Evolutionary conservation across 345 rosid species (phyloP), one percentile per base, ranked within the genome.

Genomic region (Bretschneidera sinensis): DNA sequence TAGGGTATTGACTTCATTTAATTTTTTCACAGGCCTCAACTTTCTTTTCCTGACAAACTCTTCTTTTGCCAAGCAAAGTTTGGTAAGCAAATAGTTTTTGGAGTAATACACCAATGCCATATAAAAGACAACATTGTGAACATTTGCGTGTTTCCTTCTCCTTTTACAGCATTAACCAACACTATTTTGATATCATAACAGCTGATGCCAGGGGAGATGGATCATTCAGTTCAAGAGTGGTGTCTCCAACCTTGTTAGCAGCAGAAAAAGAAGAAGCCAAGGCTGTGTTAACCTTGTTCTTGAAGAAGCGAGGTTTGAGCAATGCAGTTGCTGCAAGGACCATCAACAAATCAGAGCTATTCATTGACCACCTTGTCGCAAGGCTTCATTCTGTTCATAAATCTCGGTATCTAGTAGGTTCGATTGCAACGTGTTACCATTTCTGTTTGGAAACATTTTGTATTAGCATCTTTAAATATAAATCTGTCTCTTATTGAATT

Each of bases 251-350:
- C 57, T 66, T 92, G 17, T 61, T 86, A 60, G 81, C 86, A 18
- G 90, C 90, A 22, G 98, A 92, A 78, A 88, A 83, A 68, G 98
- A 88, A 75, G 98, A 88, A 83, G 92, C 95, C 33, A 92, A 85
- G 83, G 96, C 92, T 54, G 87, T 92, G 25, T 65, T 92, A 69
- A 77, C 81, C 21, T 81, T 88, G 54, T 88, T 91, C 85, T 71
- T 92, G 79, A 85, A 88, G 79, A 85, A 86, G 31, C 87, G 79
- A 76, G 96, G 96, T 64, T 61, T 85, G 21, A 88, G 85, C 83
- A 88, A 88, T 48, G 78, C 77, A 1, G 68, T 81, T 55, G 85
- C 95, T 24, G 86, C 80, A 1, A 78, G 89, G 62, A 79, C 81
- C 57, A 79, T 82, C 71, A 88, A 91, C 71, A 85, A 83, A 57